These are phyloP conservation scores for Aspergillus vadensis DNA, from an alignment of 2,329 filamentous ascomycete genomes.

Conservation along the genomic window DNA sequence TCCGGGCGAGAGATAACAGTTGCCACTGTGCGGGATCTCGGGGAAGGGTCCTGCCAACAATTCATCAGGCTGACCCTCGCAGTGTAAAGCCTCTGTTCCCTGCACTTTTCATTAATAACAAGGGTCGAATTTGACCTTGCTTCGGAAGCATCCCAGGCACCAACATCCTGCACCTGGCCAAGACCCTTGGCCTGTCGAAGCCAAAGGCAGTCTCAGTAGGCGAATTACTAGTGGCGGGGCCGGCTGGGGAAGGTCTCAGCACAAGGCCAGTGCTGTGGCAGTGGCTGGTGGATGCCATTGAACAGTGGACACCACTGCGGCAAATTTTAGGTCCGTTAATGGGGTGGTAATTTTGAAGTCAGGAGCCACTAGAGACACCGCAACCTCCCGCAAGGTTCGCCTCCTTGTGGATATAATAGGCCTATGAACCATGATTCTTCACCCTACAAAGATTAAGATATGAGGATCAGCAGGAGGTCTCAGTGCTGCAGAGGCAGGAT, in stretches of 20 bases:
- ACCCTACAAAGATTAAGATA: not conserved
- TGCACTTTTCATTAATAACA: no score
- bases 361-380: not conserved
- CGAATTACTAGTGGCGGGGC: not conserved
- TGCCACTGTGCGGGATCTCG: not conserved
- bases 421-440: no score
- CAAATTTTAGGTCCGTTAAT: not conserved
- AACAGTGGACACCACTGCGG: not conserved
- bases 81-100: no score
- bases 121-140: not conserved
- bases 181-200: not conserved
- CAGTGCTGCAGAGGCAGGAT: not conserved
- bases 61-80: not conserved
- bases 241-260: not conserved
- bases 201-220: not conserved
- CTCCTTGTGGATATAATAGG: not conserved
- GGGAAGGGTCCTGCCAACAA: not conserved
- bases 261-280: not conserved
- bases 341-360: not conserved
- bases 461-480: not conserved
- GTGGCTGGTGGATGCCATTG: not conserved
- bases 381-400: not conserved
- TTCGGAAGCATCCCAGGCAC: not conserved
- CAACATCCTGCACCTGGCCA: not conserved
- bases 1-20: not conserved